These are phyloP conservation scores for Solanum commersonii DNA, from an alignment of 257 asterid genomes.

Conservation along the genomic window DNA sequence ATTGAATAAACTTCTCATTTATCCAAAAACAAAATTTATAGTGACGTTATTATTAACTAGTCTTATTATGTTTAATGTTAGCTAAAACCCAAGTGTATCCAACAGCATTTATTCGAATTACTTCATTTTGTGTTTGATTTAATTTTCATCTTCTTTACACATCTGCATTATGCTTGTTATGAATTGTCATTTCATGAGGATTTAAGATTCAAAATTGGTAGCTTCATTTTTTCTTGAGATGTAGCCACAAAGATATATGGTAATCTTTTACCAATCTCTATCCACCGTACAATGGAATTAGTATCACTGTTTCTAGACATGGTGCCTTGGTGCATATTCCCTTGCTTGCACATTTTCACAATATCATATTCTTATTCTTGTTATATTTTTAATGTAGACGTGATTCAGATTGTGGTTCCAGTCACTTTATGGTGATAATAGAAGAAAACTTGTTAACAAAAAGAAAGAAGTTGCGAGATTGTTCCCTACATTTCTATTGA, in stretches of 20 bases:
- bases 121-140: neutral
- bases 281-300: neutral
- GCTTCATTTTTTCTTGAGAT: neutral
- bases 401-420: neutral
- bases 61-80: neutral
- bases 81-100: neutral
- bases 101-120: neutral
- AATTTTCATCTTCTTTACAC: neutral
- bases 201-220: neutral
- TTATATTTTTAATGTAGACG: neutral
- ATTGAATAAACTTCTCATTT: neutral
- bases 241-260: neutral
- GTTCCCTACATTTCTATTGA: neutral
- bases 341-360: neutral
- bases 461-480: neutral
- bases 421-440: neutral
- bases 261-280: neutral
- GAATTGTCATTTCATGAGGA: neutral
- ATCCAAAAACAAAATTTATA: neutral
- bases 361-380: neutral
- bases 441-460: neutral
- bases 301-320: neutral
- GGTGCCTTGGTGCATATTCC: neutral
- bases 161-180: neutral
- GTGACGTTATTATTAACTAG: neutral